phyloP scores from a whole-genome alignment of 768 basidiomycete species.

The Coprinellus micaceus region DNA sequence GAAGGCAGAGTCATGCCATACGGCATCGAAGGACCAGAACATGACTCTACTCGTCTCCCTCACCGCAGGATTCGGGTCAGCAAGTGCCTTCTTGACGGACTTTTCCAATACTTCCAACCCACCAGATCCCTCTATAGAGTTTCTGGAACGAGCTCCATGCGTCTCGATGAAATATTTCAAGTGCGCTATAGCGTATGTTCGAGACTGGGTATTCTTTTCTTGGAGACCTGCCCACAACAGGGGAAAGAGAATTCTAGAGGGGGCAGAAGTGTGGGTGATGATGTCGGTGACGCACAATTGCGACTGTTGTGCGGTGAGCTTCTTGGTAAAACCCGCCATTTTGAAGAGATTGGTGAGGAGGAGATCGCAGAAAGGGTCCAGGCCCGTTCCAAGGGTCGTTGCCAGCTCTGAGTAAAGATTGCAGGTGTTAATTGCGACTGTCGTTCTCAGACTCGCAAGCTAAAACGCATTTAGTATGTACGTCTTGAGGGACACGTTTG shows the following conservation, averaged over 20 bases:
- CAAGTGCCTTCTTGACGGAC: slow-evolving; percentile 65
- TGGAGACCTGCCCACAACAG: slow-evolving; percentile 65
- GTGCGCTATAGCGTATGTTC: slow-evolving; percentile 65
- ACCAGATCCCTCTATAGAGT: slow-evolving; percentile 64
- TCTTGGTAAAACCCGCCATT: slow-evolving; percentile 91
- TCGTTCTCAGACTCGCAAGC: slow-evolving; percentile 88
- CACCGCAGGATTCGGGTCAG: slow-evolving; percentile 77
- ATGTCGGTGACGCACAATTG: slow-evolving; percentile 69
- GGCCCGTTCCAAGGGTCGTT: slow-evolving; percentile 51
- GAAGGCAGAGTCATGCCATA: slow-evolving; percentile 73
- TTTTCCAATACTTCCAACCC: slow-evolving; percentile 72
- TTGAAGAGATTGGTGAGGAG: slow-evolving; percentile 74
- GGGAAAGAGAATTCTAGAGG: slow-evolving; percentile 64
- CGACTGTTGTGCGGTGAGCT: slow-evolving; percentile 82
- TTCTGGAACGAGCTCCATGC: slow-evolving; percentile 63
- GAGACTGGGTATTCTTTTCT: slow-evolving; percentile 79
- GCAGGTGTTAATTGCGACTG: slow-evolving; percentile 77
- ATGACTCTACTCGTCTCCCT: slow-evolving; percentile 64
- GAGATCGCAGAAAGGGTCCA: slow-evolving; percentile 81
- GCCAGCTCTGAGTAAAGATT: slow-evolving; percentile 75
- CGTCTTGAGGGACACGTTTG: neutral
- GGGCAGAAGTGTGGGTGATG: slow-evolving; percentile 65
- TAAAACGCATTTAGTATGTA: slow-evolving; percentile 27
- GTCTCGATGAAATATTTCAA: slow-evolving; percentile 70
- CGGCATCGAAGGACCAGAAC: slow-evolving; percentile 77